These are phyloP conservation scores for Adansonia rubrostipa DNA, from an alignment of 441 rosid species.

Conservation along the genomic window DNA sequence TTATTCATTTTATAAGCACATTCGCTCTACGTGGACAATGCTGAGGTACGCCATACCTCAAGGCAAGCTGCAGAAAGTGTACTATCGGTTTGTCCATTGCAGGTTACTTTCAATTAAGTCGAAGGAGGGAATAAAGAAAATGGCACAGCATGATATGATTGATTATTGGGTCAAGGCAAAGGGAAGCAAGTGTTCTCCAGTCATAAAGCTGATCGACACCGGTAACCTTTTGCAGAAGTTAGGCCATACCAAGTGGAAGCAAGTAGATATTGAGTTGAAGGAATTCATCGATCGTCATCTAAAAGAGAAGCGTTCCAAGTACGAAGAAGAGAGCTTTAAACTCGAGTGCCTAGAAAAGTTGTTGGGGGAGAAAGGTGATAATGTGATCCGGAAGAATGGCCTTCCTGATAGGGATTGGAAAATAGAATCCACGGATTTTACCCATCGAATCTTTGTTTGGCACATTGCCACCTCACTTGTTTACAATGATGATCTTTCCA, in stretches of 20 bases:
- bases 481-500: conserved; percentile 8
- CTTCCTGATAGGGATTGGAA: neutral
- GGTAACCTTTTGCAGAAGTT: neutral
- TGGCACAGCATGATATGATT: conserved; percentile 42
- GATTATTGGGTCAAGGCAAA: conserved; percentile 27
- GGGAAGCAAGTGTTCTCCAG: neutral
- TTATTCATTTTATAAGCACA: conserved; percentile 30
- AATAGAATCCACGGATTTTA: conserved; percentile 4
- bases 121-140: conserved; percentile 27
- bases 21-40: conserved; percentile 45
- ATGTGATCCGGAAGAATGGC: neutral
- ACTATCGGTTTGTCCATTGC: neutral
- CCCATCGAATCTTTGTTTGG: conserved; percentile 19
- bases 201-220: neutral
- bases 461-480: conserved; percentile 30
- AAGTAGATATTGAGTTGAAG: conserved; percentile 29
- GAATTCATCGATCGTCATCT: conserved; percentile 32
- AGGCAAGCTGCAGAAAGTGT: conserved; percentile 21
- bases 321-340: neutral
- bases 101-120: conserved; percentile 23
- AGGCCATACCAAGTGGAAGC: conserved; percentile 6
- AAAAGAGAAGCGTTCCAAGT: conserved; percentile 16
- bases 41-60: neutral
- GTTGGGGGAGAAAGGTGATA: neutral
- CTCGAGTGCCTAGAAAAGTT: neutral